phyloP scores from a whole-genome alignment of 306 rosid species.

The Morella rubra region DNA sequence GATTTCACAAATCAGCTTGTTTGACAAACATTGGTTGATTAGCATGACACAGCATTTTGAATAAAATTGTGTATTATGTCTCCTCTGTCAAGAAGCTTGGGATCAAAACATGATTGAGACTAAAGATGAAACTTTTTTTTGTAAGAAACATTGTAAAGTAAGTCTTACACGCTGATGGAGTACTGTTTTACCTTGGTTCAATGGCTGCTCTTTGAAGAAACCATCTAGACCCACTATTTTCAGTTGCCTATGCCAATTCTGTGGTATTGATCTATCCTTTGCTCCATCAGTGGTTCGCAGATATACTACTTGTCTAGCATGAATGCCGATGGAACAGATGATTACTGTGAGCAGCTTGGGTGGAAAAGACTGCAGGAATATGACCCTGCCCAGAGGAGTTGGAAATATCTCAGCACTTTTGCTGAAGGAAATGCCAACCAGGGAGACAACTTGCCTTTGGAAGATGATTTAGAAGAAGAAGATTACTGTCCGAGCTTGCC shows the following conservation, averaged over 20 bases:
- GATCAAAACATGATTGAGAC: not conserved
- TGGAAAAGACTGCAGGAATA: constrained; percentile 83
- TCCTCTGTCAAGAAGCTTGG: not conserved
- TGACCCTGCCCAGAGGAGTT: constrained; percentile 62
- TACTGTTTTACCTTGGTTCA: constrained; percentile 1
- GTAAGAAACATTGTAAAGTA: too few species aligned
- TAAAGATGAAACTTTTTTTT: not conserved
- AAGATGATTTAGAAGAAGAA: constrained; percentile 74
- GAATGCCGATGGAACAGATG: constrained; percentile 70
- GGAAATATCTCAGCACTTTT: constrained; percentile 69
- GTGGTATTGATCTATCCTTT: constrained; percentile 33
- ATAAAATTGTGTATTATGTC: not conserved
- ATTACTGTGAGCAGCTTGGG: constrained; percentile 66
- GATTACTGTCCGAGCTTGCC: constrained; percentile 91
- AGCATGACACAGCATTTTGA: not conserved
- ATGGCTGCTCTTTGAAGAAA: constrained; percentile 3
- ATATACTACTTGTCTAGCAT: constrained; percentile 75
- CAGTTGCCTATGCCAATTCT: constrained; percentile 4
- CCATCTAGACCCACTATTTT: constrained; percentile 17
- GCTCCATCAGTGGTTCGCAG: constrained; percentile 68
- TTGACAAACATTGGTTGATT: not conserved
- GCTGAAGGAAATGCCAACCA: constrained; percentile 55
- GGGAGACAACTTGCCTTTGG: constrained; percentile 48
- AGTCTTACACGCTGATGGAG: not conserved
- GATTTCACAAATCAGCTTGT: too few species aligned